A percentile compares a stretch with the other conserved stretches of the same genome.
These are phyloP conservation scores for Actinomortierella wolfii DNA, from an alignment of 371 early-diverging fungal species.

Conservation along the genomic window DNA sequence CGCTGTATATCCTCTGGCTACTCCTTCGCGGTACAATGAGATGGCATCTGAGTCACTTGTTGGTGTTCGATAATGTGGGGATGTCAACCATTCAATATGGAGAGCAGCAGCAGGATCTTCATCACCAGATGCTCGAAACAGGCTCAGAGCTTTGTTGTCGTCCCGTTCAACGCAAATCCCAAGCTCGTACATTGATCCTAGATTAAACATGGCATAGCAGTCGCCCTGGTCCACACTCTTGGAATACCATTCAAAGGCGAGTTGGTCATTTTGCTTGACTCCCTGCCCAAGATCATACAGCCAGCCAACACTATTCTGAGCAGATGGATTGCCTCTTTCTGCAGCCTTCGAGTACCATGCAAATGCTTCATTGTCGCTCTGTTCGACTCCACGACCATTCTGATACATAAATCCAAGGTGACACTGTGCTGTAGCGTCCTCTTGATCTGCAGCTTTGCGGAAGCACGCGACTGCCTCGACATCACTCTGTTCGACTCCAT, in stretches of 20 bases:
- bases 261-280: slow-evolving; percentile 55
- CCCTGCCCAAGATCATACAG: slow-evolving; percentile 88
- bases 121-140: slow-evolving; percentile 69
- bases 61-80: too few species aligned
- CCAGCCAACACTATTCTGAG: slow-evolving; percentile 81
- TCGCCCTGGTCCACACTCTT: slow-evolving; percentile 77
- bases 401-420: slow-evolving; percentile 78
- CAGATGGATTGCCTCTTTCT: slow-evolving; percentile 76
- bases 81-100: slow-evolving; percentile 77
- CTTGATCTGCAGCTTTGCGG: slow-evolving; percentile 65
- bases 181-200: slow-evolving; percentile 81
- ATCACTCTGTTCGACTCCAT: slow-evolving; percentile 66
- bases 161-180: slow-evolving; percentile 79
- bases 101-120: slow-evolving; percentile 72
- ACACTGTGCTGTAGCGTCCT: slow-evolving; percentile 78
- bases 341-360: slow-evolving; percentile 78
- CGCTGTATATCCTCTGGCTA: slow-evolving; percentile 58
- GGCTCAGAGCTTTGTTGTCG: slow-evolving; percentile 66
- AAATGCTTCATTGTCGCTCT: slow-evolving; percentile 59
- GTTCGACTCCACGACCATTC: slow-evolving; percentile 70
- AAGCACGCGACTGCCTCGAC: slow-evolving; percentile 73
- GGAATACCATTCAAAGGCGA: slow-evolving; percentile 82
- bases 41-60: too few species aligned
- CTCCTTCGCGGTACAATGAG: slow-evolving; percentile 78
- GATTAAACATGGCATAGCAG: slow-evolving; percentile 66